Percentiles rank a stretch among this genome's conserved stretches.
Evolutionary conservation across 495 filamentous ascomycete genomes (phyloP).

Genomic region (Trichoderma parareesei): DNA sequence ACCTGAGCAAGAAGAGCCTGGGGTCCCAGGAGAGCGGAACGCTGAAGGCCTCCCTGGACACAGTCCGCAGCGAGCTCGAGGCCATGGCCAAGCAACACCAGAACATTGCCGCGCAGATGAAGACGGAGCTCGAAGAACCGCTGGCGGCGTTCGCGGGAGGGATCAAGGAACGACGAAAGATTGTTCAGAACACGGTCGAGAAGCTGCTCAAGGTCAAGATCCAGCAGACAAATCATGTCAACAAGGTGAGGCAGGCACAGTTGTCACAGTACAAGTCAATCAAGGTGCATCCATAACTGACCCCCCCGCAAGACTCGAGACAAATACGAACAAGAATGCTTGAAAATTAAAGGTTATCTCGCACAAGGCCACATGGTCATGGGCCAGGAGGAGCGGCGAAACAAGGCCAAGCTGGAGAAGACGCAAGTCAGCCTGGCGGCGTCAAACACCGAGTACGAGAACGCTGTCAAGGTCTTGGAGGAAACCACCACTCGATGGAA

Average conservation of each 20-base stretch:
- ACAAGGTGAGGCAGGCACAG: conserved; percentile 57
- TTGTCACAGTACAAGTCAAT: background rate
- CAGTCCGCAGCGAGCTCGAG: conserved; percentile 85
- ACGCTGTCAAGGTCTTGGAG: conserved; percentile 83
- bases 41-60: conserved; percentile 73
- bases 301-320: conserved; percentile 62
- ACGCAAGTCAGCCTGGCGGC: conserved; percentile 89
- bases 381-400: conserved; percentile 98
- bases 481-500: conserved; percentile 97
- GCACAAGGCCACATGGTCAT: conserved; percentile 99
- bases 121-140: conserved; percentile 92
- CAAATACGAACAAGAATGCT: conserved; percentile 90
- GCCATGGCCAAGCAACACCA: conserved; percentile 89
- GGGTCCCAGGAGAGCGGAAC: conserved; percentile 86
- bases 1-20: conserved; percentile 78
- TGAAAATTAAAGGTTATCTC: conserved; percentile 97
- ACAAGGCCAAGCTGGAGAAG: conserved; percentile 98
- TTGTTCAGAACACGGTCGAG: conserved; percentile 87
- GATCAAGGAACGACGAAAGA: conserved; percentile 91
- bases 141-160: conserved; percentile 84
- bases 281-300: background rate
- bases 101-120: conserved; percentile 86
- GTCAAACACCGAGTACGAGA: conserved; percentile 89
- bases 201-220: conserved; percentile 88
- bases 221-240: conserved; percentile 81